Base-by-base conservation (phyloP, 768 basidiomycete species). In the Hygrophorus russula region DNA sequence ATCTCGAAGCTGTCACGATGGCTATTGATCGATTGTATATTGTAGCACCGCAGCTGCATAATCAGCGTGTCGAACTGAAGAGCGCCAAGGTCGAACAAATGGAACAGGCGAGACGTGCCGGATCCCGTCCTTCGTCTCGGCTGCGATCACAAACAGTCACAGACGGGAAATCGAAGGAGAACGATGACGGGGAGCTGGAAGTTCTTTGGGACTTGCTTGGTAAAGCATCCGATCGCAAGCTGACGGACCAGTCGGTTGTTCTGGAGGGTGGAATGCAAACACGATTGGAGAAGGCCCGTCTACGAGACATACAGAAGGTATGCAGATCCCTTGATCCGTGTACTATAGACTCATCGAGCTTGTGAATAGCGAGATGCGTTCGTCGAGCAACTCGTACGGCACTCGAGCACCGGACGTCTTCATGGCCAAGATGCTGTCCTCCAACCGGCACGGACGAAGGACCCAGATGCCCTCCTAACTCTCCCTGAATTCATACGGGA, bases 1-100 rank as follows among this genome's bases (percentile, higher is more conserved):
- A 98, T 58, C 68, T 97, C 14, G 91, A 96, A 51, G 70, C 74
- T 9, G 79, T 98, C 36, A 77, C 87, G 0, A 73, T 75, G 58
- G 92, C 96, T 24, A 93, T 99, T 53, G 92, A 94, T 57, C 70
- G 91, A 30, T 65, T 97, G 9, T 89, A 96, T 59, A 60, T 74
- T 6, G 85, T 82, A 24, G 79, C 90, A 0, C 93, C 94, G 0
- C 92, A 94, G 58, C 61, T 97, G 33, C 77, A 83, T 46, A 83
- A 93, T 56, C 94, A 99, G 59, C 78, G 96, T 0, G 90, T 87
- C n/a, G 92, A 93, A 58, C 74, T 94, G 36, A 81, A 82, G 53
- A 71, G 70, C 4, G 64, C 75, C 18, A 85, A 88, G 55, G 52
- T 80, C 11, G 73, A 73, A 10, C 73, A 89, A 59, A 74, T 90